A percentile compares a stretch with the other conserved stretches of the same genome.
Evolutionary conservation across 1,139 yeast species (phyloP).

Genomic region (Pichia norvegensis): DNA sequence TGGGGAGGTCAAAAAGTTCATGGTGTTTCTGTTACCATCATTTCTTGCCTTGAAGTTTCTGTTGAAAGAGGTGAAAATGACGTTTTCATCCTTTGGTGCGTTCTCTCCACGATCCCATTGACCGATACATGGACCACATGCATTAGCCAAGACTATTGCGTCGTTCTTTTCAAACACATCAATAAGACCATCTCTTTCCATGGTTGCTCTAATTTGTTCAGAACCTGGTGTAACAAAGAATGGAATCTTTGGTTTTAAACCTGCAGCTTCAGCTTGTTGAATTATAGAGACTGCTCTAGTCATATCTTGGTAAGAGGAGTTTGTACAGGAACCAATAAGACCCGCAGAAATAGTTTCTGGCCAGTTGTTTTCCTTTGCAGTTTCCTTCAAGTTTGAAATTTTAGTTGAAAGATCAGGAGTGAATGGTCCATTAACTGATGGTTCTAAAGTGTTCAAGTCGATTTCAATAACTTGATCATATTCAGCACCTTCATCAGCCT

Average conservation of each 20-base stretch:
- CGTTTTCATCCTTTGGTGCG: constrained; percentile 63
- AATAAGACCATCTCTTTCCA: constrained; percentile 87
- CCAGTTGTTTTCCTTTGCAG: constrained; percentile 66
- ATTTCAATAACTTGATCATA: constrained; percentile 82
- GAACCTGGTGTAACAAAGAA: constrained; percentile 96
- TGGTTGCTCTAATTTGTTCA: constrained; percentile 96
- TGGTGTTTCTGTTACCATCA: constrained; percentile 94
- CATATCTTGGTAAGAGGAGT: constrained; percentile 97
- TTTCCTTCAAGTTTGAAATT: constrained; percentile 59
- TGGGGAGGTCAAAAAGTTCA: constrained; percentile 95
- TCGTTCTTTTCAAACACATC: constrained; percentile 76
- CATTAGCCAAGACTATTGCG: constrained; percentile 88
- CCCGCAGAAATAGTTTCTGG: constrained; percentile 81
- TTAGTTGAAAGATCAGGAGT: constrained; percentile 93
- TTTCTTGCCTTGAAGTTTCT: constrained; percentile 96
- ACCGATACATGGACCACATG: constrained; percentile 99
- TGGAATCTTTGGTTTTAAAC: constrained; percentile 86
- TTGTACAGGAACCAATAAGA: constrained; percentile 94
- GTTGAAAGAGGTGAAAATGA: constrained; percentile 92
- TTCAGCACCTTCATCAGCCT: constrained; percentile 74
- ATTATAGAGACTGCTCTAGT: constrained; percentile 86
- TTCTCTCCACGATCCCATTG: constrained; percentile 84
- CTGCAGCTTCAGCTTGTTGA: constrained; percentile 73
- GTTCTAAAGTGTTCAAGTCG: constrained; percentile 68
- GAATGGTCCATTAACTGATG: constrained; percentile 89